A percentile compares a stretch with the other conserved stretches of the same genome.
Evolutionary conservation across 768 basidiomycete species (phyloP).

Genomic region (Lactarius akahatsu): DNA sequence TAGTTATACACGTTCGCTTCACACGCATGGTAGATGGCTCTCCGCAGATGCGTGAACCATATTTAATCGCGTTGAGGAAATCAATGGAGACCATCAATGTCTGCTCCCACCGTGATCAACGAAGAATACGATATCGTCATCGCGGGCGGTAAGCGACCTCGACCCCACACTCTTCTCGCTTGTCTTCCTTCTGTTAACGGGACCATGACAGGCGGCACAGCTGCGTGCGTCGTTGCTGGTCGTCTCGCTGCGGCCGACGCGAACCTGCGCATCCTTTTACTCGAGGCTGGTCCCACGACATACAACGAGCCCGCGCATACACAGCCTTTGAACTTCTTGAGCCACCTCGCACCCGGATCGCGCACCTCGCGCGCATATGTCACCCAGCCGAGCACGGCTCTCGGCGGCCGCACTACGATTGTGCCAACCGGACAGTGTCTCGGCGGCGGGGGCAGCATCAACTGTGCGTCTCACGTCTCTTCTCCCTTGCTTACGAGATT

Average conservation of each 20-base stretch:
- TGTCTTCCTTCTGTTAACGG: not conserved
- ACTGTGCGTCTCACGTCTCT: slow-evolving; percentile 42
- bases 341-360: slow-evolving; percentile 41
- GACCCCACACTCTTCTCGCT: not conserved
- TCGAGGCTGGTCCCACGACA: slow-evolving; percentile 59
- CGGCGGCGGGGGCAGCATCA: slow-evolving; percentile 63
- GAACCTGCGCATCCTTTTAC: slow-evolving; percentile 52
- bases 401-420: slow-evolving; percentile 45
- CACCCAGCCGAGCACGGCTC: slow-evolving; percentile 42
- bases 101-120: not conserved
- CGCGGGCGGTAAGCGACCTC: slow-evolving; percentile 47
- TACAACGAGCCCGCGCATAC: slow-evolving; percentile 45
- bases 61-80: not conserved
- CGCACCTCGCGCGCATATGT: slow-evolving; percentile 46
- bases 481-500: not conserved
- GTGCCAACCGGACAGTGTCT: slow-evolving; percentile 50
- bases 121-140: slow-evolving; percentile 51
- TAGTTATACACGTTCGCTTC: not conserved
- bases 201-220: slow-evolving; percentile 42
- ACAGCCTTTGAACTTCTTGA: slow-evolving; percentile 53
- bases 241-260: slow-evolving; percentile 56
- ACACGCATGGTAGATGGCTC: not conserved
- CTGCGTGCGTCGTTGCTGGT: slow-evolving; percentile 56
- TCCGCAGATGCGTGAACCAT: not conserved
- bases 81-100: not conserved